A percentile compares a stretch with the other conserved stretches of the same genome.
Evolutionary conservation across 768 basidiomycete genomes (phyloP).

Genomic region (Kwoniella dejecticola): DNA sequence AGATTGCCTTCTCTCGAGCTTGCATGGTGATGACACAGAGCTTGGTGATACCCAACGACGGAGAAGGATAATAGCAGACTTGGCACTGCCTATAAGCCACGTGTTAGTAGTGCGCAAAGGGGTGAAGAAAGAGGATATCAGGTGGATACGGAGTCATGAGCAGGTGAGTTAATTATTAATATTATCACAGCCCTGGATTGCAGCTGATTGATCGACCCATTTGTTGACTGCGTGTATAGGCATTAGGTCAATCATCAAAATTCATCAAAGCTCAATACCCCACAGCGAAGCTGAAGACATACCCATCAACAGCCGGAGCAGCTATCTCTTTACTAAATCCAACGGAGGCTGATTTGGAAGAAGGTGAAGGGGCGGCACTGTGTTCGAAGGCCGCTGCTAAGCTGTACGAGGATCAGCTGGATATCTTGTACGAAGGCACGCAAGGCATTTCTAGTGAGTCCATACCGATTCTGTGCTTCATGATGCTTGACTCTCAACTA

Average conservation of each 20-base stretch:
- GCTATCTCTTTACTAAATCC: constrained; percentile 32
- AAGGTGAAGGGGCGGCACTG: constrained; percentile 46
- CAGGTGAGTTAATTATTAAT: constrained; percentile 41
- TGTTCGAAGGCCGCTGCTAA: constrained; percentile 41
- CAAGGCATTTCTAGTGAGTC: constrained; percentile 44
- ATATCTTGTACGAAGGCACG: constrained; percentile 39
- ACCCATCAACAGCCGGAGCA: constrained; percentile 50
- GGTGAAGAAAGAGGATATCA: constrained; percentile 38
- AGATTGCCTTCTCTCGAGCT: constrained; percentile 31
- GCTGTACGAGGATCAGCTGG: constrained; percentile 29
- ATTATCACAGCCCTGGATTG: too few relatives aligned
- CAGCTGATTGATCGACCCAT: background rate
- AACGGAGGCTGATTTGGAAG: background rate
- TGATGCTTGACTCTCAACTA: background rate
- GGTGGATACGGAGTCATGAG: constrained; percentile 52
- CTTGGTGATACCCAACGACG: background rate
- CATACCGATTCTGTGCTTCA: background rate
- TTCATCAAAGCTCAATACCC: constrained; percentile 42
- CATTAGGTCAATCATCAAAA: constrained; percentile 50
- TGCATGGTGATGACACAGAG: background rate
- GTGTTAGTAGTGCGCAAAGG: constrained; percentile 42
- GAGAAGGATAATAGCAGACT: constrained; percentile 35
- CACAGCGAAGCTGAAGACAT: constrained; percentile 24
- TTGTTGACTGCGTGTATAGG: constrained; percentile 26
- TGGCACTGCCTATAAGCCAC: constrained; percentile 44